Evolutionary conservation across 306 rosid species (phyloP).

Genomic region (Arachis stenosperma): DNA sequence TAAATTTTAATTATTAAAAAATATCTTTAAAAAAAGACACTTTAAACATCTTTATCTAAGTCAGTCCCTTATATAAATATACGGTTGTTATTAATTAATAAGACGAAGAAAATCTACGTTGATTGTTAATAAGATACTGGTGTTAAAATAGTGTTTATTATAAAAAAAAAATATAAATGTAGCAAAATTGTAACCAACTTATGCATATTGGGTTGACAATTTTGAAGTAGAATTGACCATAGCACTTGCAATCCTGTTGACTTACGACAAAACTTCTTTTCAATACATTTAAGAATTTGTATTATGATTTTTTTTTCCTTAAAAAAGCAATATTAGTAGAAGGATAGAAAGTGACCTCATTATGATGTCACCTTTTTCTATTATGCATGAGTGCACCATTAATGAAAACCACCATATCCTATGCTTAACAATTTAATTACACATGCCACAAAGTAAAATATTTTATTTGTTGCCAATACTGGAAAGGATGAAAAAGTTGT

Average conservation of each 20-base stretch:
- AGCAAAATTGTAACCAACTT: constrained; percentile 38
- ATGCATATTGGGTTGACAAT: constrained; percentile 51
- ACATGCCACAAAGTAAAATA: constrained; percentile 39
- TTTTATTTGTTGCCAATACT: constrained; percentile 25
- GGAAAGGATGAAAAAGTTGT: constrained; percentile 35
- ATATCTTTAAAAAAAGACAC: too few species aligned
- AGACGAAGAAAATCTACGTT: too few species aligned
- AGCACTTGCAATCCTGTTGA: constrained; percentile 22
- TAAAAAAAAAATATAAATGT: too few species aligned
- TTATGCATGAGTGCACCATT: constrained; percentile 45
- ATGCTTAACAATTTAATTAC: not conserved
- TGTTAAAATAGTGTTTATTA: too few species aligned
- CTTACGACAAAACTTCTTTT: not conserved
- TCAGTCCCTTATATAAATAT: too few species aligned
- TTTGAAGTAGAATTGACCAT: constrained; percentile 28
- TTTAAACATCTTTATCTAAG: too few species aligned
- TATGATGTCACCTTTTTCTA: constrained; percentile 30
- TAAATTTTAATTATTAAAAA: too few species aligned
- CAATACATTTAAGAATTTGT: constrained; percentile 35
- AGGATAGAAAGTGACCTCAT: not conserved
- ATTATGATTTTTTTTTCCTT: not conserved
- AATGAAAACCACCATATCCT: constrained; percentile 43
- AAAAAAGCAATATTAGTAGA: constrained; percentile 16
- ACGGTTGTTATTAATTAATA: too few species aligned
- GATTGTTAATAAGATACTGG: too few species aligned